Evolutionary conservation across 1,284 basidiomycete species (phyloP).

Genomic region (Coriolopsis trogii): DNA sequence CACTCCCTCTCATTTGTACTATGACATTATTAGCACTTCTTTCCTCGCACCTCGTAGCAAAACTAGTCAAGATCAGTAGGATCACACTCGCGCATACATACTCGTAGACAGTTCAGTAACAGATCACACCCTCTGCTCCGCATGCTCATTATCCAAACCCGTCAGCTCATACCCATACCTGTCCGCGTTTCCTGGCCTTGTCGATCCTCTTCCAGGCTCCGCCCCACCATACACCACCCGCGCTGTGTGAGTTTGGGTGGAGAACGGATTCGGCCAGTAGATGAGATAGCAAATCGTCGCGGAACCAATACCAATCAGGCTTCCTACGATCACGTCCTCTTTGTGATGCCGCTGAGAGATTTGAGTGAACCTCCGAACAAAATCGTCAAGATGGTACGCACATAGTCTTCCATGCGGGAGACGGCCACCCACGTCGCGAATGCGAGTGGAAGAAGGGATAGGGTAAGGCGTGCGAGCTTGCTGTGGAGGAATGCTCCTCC

Average conservation of each 20-base stretch:
- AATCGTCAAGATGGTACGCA: conserved; percentile 36
- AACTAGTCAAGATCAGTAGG: too few species aligned
- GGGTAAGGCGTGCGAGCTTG: conserved; percentile 48
- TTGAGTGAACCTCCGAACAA: background rate
- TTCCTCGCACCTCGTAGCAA: too few species aligned
- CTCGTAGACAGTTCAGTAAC: background rate
- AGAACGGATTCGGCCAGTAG: conserved; percentile 68
- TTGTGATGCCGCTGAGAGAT: conserved; percentile 60
- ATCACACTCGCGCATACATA: background rate
- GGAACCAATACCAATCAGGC: conserved; percentile 54
- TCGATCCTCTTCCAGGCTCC: conserved; percentile 1
- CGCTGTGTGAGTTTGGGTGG: conserved; percentile 15
- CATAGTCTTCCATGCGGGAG: conserved; percentile 66
- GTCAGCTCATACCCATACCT: conserved; percentile 51
- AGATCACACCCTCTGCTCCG: conserved; percentile 44
- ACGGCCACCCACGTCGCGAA: conserved; percentile 66
- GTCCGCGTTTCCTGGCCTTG: conserved; percentile 28
- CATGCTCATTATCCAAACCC: conserved; percentile 49
- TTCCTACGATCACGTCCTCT: conserved; percentile 67
- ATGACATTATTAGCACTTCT: too few species aligned
- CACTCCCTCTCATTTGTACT: too few species aligned
- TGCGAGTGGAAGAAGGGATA: conserved; percentile 54
- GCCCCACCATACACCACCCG: conserved; percentile 10
- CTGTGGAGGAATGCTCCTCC: conserved; percentile 46
- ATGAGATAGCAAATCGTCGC: conserved; percentile 56